Conservation (phyloP, 1,139 yeast species). For the Candida sp. region DNA sequence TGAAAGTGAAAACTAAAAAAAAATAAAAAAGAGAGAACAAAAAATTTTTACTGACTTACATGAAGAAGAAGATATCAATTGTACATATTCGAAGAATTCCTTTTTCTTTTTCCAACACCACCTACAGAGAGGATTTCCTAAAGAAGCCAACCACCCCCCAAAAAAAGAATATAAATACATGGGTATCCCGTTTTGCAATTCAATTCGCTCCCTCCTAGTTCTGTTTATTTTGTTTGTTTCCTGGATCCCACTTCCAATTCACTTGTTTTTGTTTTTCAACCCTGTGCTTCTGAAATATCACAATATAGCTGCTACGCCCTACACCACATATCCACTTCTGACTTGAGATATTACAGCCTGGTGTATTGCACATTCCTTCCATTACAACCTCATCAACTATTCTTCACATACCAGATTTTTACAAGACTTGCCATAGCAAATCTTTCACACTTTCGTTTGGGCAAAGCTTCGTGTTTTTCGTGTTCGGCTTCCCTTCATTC, state of each 20-base stretch:
- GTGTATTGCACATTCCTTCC: not conserved
- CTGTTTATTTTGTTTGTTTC: too few relatives aligned
- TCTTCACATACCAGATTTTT: constrained; percentile 1
- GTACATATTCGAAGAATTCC: not conserved
- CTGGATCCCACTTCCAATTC: too few relatives aligned
- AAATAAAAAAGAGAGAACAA: too few relatives aligned
- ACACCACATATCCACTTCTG: not conserved
- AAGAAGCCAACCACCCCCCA: not conserved
- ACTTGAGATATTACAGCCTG: not conserved
- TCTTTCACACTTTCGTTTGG: not conserved
- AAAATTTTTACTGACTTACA: not conserved
- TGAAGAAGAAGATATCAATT: not conserved
- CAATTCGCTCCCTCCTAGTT: not conserved
- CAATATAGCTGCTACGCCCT: not conserved
- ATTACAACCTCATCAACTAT: not conserved
- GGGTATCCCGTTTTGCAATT: constrained; percentile 1
- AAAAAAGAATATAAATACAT: constrained; percentile 2
- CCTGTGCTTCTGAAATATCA: not conserved
- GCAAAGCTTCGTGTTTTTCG: not conserved
- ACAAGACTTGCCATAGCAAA: not conserved
- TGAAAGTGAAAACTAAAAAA: not conserved
- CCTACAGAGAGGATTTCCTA: not conserved
- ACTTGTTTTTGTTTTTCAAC: not conserved
- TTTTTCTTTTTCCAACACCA: not conserved
- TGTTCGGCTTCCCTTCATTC: not conserved